A percentile compares a stretch with the other conserved stretches of the same genome.
Evolutionary conservation across 116 monocot species (phyloP).

Genomic region (Zostera marina): DNA sequence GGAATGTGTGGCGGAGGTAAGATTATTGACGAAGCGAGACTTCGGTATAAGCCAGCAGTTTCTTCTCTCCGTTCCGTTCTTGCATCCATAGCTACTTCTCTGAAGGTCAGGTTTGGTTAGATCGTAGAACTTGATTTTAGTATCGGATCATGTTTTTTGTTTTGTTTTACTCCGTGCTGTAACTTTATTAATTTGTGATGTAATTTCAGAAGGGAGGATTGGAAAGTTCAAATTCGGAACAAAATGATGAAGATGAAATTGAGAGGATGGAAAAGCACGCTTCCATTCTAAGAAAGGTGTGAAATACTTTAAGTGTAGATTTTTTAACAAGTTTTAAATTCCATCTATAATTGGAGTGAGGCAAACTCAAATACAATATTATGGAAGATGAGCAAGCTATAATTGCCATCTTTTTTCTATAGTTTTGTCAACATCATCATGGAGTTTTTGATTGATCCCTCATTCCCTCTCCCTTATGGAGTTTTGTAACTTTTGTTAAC

Average conservation of each 20-base stretch:
- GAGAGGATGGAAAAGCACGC: conserved; percentile 55
- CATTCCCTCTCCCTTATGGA: too few species aligned
- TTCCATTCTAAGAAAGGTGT: conserved; percentile 52
- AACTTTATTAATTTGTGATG: too few species aligned
- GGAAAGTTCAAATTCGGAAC: conserved; percentile 7
- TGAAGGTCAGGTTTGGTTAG: conserved; percentile 24
- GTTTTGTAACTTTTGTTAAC: too few species aligned
- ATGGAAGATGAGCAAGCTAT: too few species aligned
- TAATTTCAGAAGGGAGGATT: conserved; percentile 22
- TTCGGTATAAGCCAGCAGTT: conserved; percentile 68
- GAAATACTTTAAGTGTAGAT: background rate
- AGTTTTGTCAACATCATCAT: too few species aligned
- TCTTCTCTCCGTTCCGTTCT: conserved; percentile 52
- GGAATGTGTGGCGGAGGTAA: conserved; percentile 25
- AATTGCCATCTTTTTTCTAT: too few species aligned
- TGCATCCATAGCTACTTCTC: conserved; percentile 27
- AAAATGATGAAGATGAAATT: conserved; percentile 33
- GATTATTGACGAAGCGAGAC: conserved; percentile 74
- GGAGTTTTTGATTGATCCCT: too few species aligned
- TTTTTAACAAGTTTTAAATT: too few species aligned
- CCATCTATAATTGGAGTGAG: too few species aligned
- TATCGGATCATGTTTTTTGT: background rate
- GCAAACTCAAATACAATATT: too few species aligned
- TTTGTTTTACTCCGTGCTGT: too few species aligned
- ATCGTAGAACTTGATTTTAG: background rate